These are phyloP conservation scores for Juglanconis oblonga DNA, from an alignment of 2,329 filamentous ascomycete species.

Conservation along the genomic window DNA sequence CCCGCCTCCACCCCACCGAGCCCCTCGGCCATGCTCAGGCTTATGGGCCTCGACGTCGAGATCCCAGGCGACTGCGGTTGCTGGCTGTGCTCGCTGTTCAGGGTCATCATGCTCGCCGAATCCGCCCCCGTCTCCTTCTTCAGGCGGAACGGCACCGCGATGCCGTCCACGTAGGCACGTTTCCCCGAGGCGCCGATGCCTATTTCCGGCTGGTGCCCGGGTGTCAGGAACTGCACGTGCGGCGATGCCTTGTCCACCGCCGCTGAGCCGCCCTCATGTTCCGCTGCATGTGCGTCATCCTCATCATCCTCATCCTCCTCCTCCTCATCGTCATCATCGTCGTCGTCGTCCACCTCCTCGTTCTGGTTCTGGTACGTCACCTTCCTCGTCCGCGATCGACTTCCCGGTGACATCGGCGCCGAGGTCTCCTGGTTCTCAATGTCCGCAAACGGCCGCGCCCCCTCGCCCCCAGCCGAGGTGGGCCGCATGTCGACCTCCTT, in stretches of 20 bases:
- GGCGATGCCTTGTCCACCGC: conserved; percentile 20
- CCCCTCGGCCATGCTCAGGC: conserved; percentile 17
- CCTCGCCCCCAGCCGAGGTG: conserved; percentile 40
- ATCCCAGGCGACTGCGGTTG: conserved; percentile 27
- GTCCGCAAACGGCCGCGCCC: conserved; percentile 40
- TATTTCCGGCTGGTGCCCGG: conserved; percentile 39
- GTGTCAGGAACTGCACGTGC: conserved; percentile 37
- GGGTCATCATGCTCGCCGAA: conserved; percentile 68
- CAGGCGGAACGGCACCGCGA: conserved; percentile 72
- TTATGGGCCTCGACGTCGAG: conserved; percentile 32
- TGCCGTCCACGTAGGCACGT: conserved; percentile 63
- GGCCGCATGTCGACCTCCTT: conserved; percentile 31
- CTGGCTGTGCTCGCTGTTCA: conserved; percentile 44
- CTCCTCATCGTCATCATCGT: conserved; percentile 13
- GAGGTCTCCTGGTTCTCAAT: conserved; percentile 35
- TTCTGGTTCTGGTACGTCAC: conserved; percentile 52
- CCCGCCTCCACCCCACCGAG: conserved; percentile 26
- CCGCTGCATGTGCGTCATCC: conserved; percentile 29
- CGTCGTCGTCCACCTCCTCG: conserved; percentile 24
- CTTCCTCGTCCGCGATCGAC: conserved; percentile 40
- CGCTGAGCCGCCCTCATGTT: conserved; percentile 23
- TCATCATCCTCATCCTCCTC: conserved; percentile 37
- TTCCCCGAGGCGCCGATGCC: conserved; percentile 50
- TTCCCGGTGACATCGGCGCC: conserved; percentile 27
- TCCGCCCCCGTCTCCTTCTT: conserved; percentile 51